Base-by-base conservation (phyloP, 345 rosid species). In the Brassica cretica region DNA sequence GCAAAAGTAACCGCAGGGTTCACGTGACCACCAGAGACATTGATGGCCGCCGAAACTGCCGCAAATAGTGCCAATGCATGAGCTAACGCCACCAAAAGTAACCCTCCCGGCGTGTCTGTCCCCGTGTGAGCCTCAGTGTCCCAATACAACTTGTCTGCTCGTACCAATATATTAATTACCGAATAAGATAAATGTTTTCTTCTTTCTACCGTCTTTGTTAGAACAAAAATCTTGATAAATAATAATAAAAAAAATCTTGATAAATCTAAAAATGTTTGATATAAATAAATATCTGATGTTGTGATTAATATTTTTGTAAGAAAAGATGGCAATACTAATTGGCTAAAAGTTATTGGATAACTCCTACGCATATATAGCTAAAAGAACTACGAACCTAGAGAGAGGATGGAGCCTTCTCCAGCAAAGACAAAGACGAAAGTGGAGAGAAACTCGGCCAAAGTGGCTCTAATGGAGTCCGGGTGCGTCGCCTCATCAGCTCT, bases 1-100 rank as follows among this genome's bases (percentile, higher is more conserved):
- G 82, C 91, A 6, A 89, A 87, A 70, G 97, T 90, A 58, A 89
- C 91, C 0, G 97, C 97, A 1, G 97, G 93, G 76, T 92, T 92
- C 25, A 90, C 84, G 64, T 92, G 95, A 33, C 93, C 97, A 8
- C 92, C 92, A 0, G 94, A 92, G 70, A 87, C 59, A 82, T 89
- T 90, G 66, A 87, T 83, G 75, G 88, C 84, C 0, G 88, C 85
- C 0, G 96, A 81, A 35, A 89, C 87, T 0, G 92, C 91, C 0
- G 92, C 85, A 27, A 88, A 86, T 0, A 90, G 71, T 2, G 86
- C 89, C 49, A 92, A 83, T 8, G 89, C 92, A 69, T 89, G 90
- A 5, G 97, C 94, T 19, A 92, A 85, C 4, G 97, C 92, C 6
- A 86, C 75, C 78, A 79, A 72, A 66, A 85, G 83, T 64, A 87